A percentile compares a stretch with the other conserved stretches of the same genome.
phyloP scores from a whole-genome alignment of 2,329 filamentous ascomycete species.

The Ceratocystis papillata region DNA sequence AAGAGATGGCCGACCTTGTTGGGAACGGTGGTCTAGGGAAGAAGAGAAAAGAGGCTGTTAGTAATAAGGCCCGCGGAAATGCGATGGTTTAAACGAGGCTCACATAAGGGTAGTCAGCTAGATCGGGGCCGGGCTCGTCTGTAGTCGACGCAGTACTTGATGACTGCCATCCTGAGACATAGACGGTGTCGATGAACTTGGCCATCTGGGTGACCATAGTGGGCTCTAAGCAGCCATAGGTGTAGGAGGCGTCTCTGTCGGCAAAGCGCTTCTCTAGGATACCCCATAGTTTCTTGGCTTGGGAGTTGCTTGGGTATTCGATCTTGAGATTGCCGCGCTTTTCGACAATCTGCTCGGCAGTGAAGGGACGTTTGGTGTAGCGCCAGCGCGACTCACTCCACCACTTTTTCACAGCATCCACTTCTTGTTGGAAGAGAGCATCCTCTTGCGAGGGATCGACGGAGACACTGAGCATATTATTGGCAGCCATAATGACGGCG shows the following conservation, averaged over 20 bases:
- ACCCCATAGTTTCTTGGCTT: constrained; percentile 89
- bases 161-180: constrained; percentile 97
- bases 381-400: constrained; percentile 89
- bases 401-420: constrained; percentile 83
- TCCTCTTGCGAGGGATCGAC: constrained; percentile 49
- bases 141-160: constrained; percentile 91
- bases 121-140: constrained; percentile 92
- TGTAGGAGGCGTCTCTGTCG: constrained; percentile 68
- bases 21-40: constrained; percentile 73
- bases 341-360: constrained; percentile 89
- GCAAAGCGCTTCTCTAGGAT: constrained; percentile 79
- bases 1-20: constrained; percentile 98
- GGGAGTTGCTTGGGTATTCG: constrained; percentile 77
- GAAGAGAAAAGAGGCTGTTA: not conserved
- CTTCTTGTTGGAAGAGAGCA: constrained; percentile 67
- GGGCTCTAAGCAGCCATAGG: constrained; percentile 92
- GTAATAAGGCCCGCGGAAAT: not conserved
- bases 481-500: constrained; percentile 43
- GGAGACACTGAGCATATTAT: constrained; percentile 51
- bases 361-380: constrained; percentile 84
- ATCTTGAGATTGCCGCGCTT: constrained; percentile 89
- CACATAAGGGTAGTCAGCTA: constrained; percentile 93
- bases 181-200: constrained; percentile 95
- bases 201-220: constrained; percentile 99
- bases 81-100: constrained; percentile 29